Percentiles rank a stretch among this genome's conserved stretches.
phyloP scores from a whole-genome alignment of 2,329 filamentous ascomycete species.

The Colletotrichum salicis region DNA sequence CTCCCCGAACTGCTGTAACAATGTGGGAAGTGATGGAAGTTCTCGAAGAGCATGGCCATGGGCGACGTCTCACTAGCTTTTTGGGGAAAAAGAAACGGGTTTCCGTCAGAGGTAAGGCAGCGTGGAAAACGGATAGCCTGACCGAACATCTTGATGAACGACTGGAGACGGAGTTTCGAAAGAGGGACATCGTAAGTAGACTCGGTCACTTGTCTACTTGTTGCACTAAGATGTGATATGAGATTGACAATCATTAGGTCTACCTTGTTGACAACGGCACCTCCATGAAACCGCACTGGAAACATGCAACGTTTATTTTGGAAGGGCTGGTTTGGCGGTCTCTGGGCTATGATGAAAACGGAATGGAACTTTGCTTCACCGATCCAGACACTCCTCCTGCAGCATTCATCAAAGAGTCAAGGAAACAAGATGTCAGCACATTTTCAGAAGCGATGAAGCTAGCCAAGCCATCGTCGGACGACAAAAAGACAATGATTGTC shows the following conservation, averaged over 20 bases:
- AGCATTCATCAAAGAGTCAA: not conserved
- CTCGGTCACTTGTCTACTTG: too few species aligned
- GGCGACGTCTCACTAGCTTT: too few species aligned
- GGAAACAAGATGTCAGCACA: not conserved
- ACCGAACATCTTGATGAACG: not conserved
- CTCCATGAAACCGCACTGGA: constrained; percentile 41
- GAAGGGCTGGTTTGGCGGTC: constrained; percentile 40
- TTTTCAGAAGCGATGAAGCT: not conserved
- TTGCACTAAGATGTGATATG: too few species aligned
- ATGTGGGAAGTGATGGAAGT: too few species aligned
- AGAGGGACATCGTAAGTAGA: constrained; percentile 9
- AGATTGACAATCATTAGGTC: constrained; percentile 22
- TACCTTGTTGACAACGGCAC: constrained; percentile 44
- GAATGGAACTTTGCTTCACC: constrained; percentile 40
- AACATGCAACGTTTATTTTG: constrained; percentile 38
- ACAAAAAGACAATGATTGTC: not conserved
- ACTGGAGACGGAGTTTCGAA: not conserved
- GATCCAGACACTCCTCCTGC: not conserved
- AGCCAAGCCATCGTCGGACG: not conserved
- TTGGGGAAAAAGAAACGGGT: not conserved
- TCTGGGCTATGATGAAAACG: constrained; percentile 42
- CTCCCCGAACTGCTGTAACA: too few species aligned
- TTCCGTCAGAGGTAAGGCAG: not conserved
- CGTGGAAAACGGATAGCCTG: not conserved
- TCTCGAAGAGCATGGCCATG: too few species aligned